A percentile compares a stretch with the other conserved stretches of the same genome.
Conservation (phyloP, 2,329 filamentous ascomycete genomes). For the Phyllosticta paracitricarpa region DNA sequence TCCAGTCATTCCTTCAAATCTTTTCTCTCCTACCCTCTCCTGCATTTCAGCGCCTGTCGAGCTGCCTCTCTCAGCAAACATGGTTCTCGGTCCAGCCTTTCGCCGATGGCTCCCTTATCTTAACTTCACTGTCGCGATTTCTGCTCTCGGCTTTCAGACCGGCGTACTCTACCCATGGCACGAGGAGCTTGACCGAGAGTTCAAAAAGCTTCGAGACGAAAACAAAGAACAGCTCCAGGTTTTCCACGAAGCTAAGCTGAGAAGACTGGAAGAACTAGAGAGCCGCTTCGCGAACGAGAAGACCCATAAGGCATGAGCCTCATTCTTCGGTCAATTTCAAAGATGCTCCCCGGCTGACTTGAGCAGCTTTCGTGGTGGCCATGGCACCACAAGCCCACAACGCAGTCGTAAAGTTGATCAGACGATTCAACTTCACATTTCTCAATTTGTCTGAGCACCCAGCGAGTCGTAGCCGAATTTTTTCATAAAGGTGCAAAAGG, state of each 20-base stretch:
- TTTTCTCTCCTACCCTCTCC: background rate
- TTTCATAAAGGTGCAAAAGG: background rate
- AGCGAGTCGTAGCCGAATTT: background rate
- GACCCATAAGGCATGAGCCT: background rate
- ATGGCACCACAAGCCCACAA: background rate
- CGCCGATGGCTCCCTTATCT: conserved; percentile 10
- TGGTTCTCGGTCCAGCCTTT: conserved; percentile 9
- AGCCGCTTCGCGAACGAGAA: conserved; percentile 2
- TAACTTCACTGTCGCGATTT: conserved; percentile 56
- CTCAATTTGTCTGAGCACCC: background rate
- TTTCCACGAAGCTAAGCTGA: conserved; percentile 8
- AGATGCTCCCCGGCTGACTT: background rate
- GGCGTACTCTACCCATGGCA: conserved; percentile 64
- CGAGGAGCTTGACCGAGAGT: conserved; percentile 53
- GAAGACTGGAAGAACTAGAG: conserved; percentile 7
- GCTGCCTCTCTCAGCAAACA: background rate
- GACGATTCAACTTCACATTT: background rate
- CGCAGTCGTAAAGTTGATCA: background rate
- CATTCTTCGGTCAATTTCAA: background rate
- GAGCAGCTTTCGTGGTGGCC: background rate
- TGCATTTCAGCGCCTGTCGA: background rate
- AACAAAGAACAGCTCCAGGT: conserved; percentile 30
- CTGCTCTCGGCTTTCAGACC: conserved; percentile 57
- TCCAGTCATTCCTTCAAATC: conserved; percentile 2
- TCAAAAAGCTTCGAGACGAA: conserved; percentile 49